Evolutionary conservation across 108 stramenopile genomes (phyloP).

Genomic region (Aurantiochytrium sp.): DNA sequence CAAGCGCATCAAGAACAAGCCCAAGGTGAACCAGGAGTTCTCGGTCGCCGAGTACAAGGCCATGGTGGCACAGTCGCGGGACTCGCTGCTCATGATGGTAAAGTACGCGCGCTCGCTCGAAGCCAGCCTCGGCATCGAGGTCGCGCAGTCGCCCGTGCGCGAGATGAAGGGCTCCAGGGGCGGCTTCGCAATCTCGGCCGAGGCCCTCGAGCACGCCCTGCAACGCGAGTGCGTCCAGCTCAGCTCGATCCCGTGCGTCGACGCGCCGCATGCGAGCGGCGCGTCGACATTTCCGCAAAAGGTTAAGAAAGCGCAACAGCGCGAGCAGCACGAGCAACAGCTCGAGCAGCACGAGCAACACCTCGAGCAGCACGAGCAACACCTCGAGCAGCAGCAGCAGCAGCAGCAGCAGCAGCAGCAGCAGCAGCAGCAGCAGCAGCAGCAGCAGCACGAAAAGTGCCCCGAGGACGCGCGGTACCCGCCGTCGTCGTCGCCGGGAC

Average conservation of each 20-base stretch:
- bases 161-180: neutral
- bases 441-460: neutral
- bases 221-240: no score
- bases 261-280: no score
- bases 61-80: neutral
- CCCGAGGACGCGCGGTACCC: neutral
- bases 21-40: conserved; percentile 28
- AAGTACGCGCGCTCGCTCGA: neutral
- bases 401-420: neutral
- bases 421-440: neutral
- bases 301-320: no score
- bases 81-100: neutral
- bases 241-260: no score
- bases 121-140: neutral
- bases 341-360: no score
- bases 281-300: no score
- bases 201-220: neutral
- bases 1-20: conserved; percentile 37
- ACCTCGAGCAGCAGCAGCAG: no score
- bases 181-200: neutral
- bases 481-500: neutral
- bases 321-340: no score
- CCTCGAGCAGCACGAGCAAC: no score
- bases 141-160: neutral
- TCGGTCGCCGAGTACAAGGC: conserved; percentile 27